Base-by-base conservation (phyloP, 495 filamentous ascomycete species). In the Gamarada debralockiae region DNA sequence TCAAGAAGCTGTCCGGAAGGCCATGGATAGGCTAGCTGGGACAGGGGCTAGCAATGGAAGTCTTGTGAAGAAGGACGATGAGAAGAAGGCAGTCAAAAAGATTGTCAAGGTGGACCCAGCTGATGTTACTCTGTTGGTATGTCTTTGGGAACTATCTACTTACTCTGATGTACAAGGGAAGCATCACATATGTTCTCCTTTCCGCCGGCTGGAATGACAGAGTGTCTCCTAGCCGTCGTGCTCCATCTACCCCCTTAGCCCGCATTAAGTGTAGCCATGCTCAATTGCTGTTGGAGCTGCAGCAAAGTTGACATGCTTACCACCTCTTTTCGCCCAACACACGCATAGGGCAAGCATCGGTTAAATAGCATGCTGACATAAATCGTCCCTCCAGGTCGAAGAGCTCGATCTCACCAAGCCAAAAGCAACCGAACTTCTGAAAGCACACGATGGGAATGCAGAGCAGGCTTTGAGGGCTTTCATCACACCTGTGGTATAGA, bases 341-440 rank as follows among this genome's bases (percentile, higher is more conserved):
- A 34, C 14, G 14, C 37, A 40, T 17, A 10, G 4, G 37, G 12
- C 20, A 40, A n/a, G 37, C 14, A 18, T 40, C 37, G 14, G 27
- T n/a, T n/a, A 43, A 50, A 21, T 20, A 48, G 8, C 12, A 9
- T 34, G 41, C 48, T 65, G 47, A 56, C 55, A 15, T 50, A 4
- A 4, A n/a, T 29, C 9, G 3, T 53, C 1, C 41, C 25, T n/a
- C 33, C 34, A 95, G 88, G 79, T 87, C 24, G 85, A 91, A 8
- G 78, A 95, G 64, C 69, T 96, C 41, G 89, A 95, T 39, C 65
- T 96, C 24, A 77, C 73, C 13, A 95, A 93, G 68, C 57, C 63
- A 5, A 93, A 90, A 65, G 91, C 90, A 2, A 95, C 88, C 13
- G 91, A 96, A 42, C 66, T 96, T 48, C 77, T 96, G 34, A 85